Percentiles rank a stretch among this genome's conserved stretches.
These are phyloP conservation scores for Malassezia psittaci DNA, from an alignment of 1,284 basidiomycete species.

Conservation along the genomic window DNA sequence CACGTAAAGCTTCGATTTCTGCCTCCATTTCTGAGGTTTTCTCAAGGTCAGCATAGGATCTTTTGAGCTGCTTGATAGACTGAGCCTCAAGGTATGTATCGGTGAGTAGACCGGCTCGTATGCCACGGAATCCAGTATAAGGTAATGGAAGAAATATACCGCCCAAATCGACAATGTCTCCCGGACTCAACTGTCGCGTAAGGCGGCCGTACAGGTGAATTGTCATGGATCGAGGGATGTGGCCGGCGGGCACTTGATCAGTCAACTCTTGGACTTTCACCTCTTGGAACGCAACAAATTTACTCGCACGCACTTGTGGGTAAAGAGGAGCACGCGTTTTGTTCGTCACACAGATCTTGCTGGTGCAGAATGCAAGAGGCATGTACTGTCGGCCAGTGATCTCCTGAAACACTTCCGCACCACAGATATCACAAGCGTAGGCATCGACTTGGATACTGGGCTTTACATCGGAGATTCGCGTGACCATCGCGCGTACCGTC, in stretches of 20 bases:
- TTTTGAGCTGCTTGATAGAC: conserved; percentile 85
- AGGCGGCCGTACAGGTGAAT: conserved; percentile 82
- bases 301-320: conserved; percentile 93
- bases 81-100: conserved; percentile 94
- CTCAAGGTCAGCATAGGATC: conserved; percentile 92
- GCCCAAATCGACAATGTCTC: conserved; percentile 85
- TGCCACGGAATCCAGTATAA: conserved; percentile 74
- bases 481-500: conserved; percentile 93
- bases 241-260: conserved; percentile 97
- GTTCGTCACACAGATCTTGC: conserved; percentile 68
- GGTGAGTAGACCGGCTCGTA: conserved; percentile 86
- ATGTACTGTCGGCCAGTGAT: conserved; percentile 85
- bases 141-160: conserved; percentile 82
- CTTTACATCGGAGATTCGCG: conserved; percentile 96
- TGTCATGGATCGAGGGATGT: conserved; percentile 97
- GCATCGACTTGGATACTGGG: conserved; percentile 93
- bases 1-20: conserved; percentile 61
- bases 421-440: conserved; percentile 96
- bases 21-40: conserved; percentile 71
- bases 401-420: conserved; percentile 96
- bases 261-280: conserved; percentile 99
- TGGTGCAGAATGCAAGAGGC: conserved; percentile 68
- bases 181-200: conserved; percentile 83
- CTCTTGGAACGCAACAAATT: conserved; percentile 97
- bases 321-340: conserved; percentile 80